Conservation (phyloP, 768 basidiomycete species). For the Tylopilus balloui region DNA sequence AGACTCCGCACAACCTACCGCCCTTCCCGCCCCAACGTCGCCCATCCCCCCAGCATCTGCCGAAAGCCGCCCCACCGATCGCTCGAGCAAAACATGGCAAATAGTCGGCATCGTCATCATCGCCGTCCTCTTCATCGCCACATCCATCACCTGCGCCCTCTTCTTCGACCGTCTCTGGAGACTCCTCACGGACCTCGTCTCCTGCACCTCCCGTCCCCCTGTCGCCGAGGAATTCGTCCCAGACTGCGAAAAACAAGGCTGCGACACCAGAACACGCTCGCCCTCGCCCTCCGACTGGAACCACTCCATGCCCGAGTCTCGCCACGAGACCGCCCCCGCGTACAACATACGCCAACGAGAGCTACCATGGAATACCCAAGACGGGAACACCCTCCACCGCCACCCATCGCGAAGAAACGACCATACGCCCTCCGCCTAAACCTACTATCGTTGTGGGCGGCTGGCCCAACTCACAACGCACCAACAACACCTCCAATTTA, state of each 20-base stretch:
- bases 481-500: not conserved
- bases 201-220: constrained; percentile 32
- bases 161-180: constrained; percentile 74
- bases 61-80: constrained; percentile 27
- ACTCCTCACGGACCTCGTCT: constrained; percentile 49
- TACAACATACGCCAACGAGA: constrained; percentile 14
- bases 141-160: constrained; percentile 50
- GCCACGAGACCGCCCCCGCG: not conserved
- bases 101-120: constrained; percentile 65
- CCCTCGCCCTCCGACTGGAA: not conserved
- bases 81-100: constrained; percentile 56
- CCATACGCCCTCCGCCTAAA: constrained; percentile 4
- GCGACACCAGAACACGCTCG: constrained; percentile 38
- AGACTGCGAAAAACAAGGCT: constrained; percentile 59
- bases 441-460: constrained; percentile 5
- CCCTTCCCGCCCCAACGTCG: not conserved
- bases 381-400: constrained; percentile 15
- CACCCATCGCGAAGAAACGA: constrained; percentile 22
- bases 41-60: constrained; percentile 3
- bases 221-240: constrained; percentile 55
- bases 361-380: constrained; percentile 24
- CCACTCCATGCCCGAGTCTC: constrained; percentile 1
- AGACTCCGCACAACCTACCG: not conserved
- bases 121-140: constrained; percentile 54
- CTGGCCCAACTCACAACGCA: constrained; percentile 11